Percentiles rank a stretch among this genome's conserved stretches.
Conservation (phyloP, 805 yeast species). For the Ogataea ganodermae region DNA sequence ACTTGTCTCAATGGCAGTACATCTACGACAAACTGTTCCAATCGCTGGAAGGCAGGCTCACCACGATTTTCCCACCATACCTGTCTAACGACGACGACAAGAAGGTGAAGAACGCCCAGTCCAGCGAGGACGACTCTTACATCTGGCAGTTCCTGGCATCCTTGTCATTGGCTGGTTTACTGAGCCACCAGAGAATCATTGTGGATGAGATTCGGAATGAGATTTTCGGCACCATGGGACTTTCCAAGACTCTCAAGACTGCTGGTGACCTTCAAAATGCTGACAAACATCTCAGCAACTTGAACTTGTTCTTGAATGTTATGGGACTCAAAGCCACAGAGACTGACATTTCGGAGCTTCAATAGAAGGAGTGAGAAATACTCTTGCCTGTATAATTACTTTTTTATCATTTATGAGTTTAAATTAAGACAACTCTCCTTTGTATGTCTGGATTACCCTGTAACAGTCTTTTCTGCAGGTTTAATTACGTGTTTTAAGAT, state of each 20-base stretch:
- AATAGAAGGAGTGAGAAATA: not conserved
- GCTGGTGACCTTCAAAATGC: constrained; percentile 47
- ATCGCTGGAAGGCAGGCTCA: constrained; percentile 73
- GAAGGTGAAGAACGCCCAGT: constrained; percentile 38
- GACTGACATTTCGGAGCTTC: constrained; percentile 80
- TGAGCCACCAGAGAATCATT: constrained; percentile 88
- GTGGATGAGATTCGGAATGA: constrained; percentile 94
- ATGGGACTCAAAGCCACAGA: constrained; percentile 95
- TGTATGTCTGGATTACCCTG: not conserved
- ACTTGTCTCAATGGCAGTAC: constrained; percentile 69
- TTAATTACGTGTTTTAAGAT: too few relatives aligned
- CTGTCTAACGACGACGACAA: constrained; percentile 34
- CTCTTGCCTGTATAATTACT: constrained; percentile 2
- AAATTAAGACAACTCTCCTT: not conserved
- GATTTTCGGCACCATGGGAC: constrained; percentile 82
- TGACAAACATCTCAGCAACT: constrained; percentile 61
- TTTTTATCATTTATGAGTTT: not conserved
- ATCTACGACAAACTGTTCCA: constrained; percentile 83
- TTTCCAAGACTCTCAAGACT: constrained; percentile 55
- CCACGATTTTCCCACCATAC: constrained; percentile 79
- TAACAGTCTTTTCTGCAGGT: not conserved
- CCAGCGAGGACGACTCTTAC: constrained; percentile 67
- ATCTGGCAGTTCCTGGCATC: constrained; percentile 98
- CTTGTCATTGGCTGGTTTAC: constrained; percentile 84
- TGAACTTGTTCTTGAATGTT: constrained; percentile 90